phyloP scores from a whole-genome alignment of 2,329 filamentous ascomycete species.

The Colletotrichum lindemuthianum region DNA sequence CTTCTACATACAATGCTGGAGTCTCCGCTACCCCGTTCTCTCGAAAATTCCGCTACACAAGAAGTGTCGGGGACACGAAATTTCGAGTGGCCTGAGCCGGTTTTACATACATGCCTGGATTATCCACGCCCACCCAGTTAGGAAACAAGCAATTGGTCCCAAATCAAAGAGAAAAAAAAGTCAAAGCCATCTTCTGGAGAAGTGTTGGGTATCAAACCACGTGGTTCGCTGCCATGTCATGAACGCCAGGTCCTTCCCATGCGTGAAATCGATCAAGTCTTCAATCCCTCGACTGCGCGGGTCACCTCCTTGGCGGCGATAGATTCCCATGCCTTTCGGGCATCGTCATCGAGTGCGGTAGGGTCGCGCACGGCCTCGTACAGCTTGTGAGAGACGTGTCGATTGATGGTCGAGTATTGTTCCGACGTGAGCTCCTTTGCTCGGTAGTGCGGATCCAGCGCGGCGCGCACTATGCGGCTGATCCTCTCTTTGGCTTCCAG shows the following conservation, averaged over 20 bases:
- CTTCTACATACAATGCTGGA: constrained; percentile 28
- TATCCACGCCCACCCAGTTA: not conserved
- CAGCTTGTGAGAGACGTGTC: constrained; percentile 85
- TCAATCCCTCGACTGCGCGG: constrained; percentile 71
- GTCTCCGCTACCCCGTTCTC: not conserved
- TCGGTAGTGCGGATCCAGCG: constrained; percentile 84
- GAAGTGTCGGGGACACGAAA: not conserved
- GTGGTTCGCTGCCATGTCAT: constrained; percentile 36
- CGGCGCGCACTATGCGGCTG: constrained; percentile 85
- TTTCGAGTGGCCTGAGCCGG: constrained; percentile 12
- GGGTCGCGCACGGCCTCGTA: constrained; percentile 75
- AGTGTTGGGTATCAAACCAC: constrained; percentile 36
- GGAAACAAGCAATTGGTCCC: constrained; percentile 9
- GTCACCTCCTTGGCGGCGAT: constrained; percentile 83
- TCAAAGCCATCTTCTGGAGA: constrained; percentile 31
- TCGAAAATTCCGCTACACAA: constrained; percentile 1
- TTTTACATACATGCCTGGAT: constrained; percentile 19
- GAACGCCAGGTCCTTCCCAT: constrained; percentile 30
- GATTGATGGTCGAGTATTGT: constrained; percentile 92
- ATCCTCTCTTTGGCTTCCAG: constrained; percentile 88
- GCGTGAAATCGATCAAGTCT: constrained; percentile 27
- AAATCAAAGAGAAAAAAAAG: constrained; percentile 15
- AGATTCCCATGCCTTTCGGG: constrained; percentile 77
- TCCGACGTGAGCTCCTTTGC: constrained; percentile 81
- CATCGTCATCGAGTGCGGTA: constrained; percentile 70